These are phyloP conservation scores for Lentinus tigrinus DNA, from an alignment of 768 basidiomycete species.

Conservation along the genomic window DNA sequence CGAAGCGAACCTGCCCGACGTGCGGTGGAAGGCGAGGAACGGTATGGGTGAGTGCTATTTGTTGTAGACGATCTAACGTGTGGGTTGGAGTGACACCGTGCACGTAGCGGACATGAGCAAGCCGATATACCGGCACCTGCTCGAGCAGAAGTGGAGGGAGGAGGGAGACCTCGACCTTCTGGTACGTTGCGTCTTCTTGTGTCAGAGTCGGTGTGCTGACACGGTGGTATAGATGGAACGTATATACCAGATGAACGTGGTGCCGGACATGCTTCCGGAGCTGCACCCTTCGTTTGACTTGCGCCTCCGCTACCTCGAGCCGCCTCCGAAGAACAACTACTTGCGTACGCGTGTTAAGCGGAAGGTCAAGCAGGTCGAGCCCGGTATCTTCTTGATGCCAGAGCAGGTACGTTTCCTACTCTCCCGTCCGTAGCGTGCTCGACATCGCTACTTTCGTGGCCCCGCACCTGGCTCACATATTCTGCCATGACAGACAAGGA, in stretches of 20 bases:
- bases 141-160: slow-evolving; percentile 83
- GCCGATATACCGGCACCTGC: slow-evolving; percentile 71
- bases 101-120: slow-evolving; percentile 64
- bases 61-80: neutral
- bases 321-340: slow-evolving; percentile 27
- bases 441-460: neutral
- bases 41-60: slow-evolving; percentile 63
- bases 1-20: slow-evolving; percentile 79
- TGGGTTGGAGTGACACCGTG: neutral
- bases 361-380: slow-evolving; percentile 51
- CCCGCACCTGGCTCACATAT: neutral
- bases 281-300: slow-evolving; percentile 76
- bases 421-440: neutral
- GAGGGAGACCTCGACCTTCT: slow-evolving; percentile 82
- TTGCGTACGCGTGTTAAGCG: slow-evolving; percentile 27
- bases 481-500: slow-evolving; percentile 48
- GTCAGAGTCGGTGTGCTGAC: neutral
- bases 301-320: slow-evolving; percentile 54
- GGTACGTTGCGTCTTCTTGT: slow-evolving; percentile 41
- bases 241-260: slow-evolving; percentile 84
- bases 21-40: slow-evolving; percentile 75
- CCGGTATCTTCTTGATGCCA: slow-evolving; percentile 67
- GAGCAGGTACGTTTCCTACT: slow-evolving; percentile 53
- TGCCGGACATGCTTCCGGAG: slow-evolving; percentile 80
- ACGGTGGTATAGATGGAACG: slow-evolving; percentile 75